These are phyloP conservation scores for Haplosporangium gracile DNA, from an alignment of 192 early-diverging fungal species.

Conservation along the genomic window DNA sequence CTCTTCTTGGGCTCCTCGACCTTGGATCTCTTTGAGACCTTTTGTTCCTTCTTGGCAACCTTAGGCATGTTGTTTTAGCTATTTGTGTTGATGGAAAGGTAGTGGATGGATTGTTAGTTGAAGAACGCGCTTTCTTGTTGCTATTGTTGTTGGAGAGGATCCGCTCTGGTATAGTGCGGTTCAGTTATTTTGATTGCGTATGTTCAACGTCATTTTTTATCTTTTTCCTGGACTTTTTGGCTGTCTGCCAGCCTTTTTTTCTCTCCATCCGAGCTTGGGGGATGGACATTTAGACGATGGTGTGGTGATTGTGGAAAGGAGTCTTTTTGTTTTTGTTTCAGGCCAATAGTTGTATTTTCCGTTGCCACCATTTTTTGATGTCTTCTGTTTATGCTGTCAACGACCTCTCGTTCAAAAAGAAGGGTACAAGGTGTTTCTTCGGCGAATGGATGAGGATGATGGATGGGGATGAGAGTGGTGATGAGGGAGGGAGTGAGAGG, in stretches of 20 bases:
- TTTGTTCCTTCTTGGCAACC: slow-evolving; percentile 50
- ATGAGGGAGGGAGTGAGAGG: neutral
- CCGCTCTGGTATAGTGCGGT: too few relatives aligned
- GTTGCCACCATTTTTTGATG: slow-evolving; percentile 1
- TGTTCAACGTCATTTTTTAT: neutral
- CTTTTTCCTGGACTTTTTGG: neutral
- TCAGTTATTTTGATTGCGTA: neutral
- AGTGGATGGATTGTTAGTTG: neutral
- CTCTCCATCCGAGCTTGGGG: neutral
- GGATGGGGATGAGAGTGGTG: slow-evolving; percentile 3
- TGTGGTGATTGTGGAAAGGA: neutral
- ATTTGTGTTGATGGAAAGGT: neutral
- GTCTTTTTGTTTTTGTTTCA: neutral
- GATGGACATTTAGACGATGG: neutral
- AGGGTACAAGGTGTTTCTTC: neutral
- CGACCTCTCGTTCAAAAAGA: neutral
- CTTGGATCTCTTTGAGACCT: slow-evolving; percentile 56
- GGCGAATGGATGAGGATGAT: slow-evolving; percentile 15
- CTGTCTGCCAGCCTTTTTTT: neutral
- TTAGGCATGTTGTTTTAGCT: slow-evolving; percentile 54
- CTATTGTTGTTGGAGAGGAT: too few relatives aligned
- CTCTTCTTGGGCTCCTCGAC: slow-evolving; percentile 63
- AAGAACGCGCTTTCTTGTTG: neutral
- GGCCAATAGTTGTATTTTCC: neutral
- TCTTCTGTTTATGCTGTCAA: neutral